A percentile compares a stretch with the other conserved stretches of the same genome.
Conservation (phyloP, 2,329 filamentous ascomycete genomes). For the Verticillium zaregamsianum region DNA sequence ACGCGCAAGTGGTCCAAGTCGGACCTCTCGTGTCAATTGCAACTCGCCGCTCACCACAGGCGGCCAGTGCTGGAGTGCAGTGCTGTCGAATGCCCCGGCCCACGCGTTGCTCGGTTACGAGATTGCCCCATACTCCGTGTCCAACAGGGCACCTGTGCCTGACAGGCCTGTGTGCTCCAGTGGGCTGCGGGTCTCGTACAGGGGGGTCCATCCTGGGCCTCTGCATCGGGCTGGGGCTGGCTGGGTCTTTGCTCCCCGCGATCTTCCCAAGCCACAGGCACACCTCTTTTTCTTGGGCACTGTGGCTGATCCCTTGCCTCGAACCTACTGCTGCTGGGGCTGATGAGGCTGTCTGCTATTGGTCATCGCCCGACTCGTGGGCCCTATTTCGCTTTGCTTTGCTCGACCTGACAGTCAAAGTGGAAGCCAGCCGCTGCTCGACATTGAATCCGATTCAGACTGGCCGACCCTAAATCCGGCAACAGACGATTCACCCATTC, state of each 20-base stretch:
- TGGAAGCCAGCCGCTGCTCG: neutral
- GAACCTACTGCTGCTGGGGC: neutral
- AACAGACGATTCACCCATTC: neutral
- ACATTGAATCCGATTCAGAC: neutral
- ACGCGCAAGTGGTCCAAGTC: no score
- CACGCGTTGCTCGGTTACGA: neutral
- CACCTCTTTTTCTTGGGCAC: neutral
- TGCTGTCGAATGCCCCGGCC: neutral
- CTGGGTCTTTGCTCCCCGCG: neutral
- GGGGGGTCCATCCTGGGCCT: neutral
- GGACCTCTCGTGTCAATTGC: no score
- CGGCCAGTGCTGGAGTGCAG: neutral
- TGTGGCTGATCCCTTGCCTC: neutral
- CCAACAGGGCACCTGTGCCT: neutral
- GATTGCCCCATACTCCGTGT: neutral
- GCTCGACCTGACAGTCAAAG: neutral
- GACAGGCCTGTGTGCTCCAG: neutral
- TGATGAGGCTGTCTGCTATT: neutral
- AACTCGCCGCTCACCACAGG: neutral
- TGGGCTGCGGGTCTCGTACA: neutral
- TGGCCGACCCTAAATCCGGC: neutral
- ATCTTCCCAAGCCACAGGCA: neutral
- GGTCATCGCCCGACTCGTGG: no score
- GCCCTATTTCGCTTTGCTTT: neutral
- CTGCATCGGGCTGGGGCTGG: neutral